A percentile compares a stretch with the other conserved stretches of the same genome.
phyloP scores from a whole-genome alignment of 2,329 filamentous ascomycete species.

The Aaosphaeria arxii region DNA sequence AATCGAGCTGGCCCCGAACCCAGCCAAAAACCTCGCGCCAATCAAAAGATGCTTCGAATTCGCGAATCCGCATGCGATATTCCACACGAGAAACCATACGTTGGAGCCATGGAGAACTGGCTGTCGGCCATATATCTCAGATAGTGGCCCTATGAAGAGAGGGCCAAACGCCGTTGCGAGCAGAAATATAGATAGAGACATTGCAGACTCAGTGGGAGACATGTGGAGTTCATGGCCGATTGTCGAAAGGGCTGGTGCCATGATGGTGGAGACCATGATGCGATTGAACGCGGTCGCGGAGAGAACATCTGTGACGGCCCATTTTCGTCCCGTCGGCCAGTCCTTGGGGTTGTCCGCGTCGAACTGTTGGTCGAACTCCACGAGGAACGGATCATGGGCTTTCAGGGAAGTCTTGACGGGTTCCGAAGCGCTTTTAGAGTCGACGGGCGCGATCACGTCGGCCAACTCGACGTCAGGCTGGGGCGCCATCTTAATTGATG shows the following conservation, averaged over 20 bases:
- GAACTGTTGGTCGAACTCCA: constrained; percentile 9
- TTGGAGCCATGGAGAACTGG: constrained; percentile 18
- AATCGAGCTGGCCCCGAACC: constrained; percentile 22
- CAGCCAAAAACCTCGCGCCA: constrained; percentile 20
- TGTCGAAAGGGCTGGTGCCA: constrained; percentile 21
- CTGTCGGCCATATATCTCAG: constrained; percentile 24
- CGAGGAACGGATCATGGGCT: constrained; percentile 13
- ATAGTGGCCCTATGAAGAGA: constrained; percentile 24
- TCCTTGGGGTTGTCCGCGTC: constrained; percentile 19
- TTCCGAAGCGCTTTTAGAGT: background rate
- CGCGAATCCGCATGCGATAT: constrained; percentile 23
- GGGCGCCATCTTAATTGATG: background rate
- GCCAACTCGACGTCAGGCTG: background rate
- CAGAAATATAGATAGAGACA: constrained; percentile 27
- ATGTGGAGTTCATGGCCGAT: constrained; percentile 21
- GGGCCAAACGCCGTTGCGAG: constrained; percentile 27
- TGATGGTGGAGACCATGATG: constrained; percentile 30
- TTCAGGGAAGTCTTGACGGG: background rate
- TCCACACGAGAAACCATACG: constrained; percentile 25
- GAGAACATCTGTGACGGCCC: constrained; percentile 8
- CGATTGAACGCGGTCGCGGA: constrained; percentile 24
- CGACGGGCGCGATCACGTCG: background rate
- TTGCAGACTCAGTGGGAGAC: constrained; percentile 15
- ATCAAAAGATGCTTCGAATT: constrained; percentile 20
- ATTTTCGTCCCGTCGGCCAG: constrained; percentile 16